Evolutionary conservation across 805 yeast genomes (phyloP), one percentile per base, ranked within the genome.

Genomic region (Metschnikowia gelsemii): DNA sequence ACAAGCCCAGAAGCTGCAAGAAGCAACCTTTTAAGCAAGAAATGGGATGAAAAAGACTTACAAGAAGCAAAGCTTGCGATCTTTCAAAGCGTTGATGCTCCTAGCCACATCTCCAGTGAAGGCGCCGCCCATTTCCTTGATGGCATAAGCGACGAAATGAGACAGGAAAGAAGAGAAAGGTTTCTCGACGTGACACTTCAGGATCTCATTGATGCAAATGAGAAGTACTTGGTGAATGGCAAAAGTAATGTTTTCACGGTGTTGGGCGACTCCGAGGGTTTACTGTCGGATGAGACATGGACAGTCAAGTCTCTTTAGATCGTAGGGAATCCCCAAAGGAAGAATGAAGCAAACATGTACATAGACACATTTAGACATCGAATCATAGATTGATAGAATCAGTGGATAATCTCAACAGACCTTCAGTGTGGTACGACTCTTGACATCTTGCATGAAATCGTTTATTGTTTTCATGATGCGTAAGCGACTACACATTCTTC

Each of bases 51-150:
- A 0, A 64, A 68, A 11, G 96, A 87, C 50, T 66, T 93, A 36
- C 87, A 87, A 49, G 96, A 89, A 55, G 96, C 98, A 23, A 89
- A 91, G 59, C 68, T 93, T 53, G 79, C 95, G 8, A 79, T 93
- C 25, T 93, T 93, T 78, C 99, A 93, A 64, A 78, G 83, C 43
- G 68, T 93, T 12, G 99, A 93, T 66, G 86, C 96, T 1, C 99
- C 99, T 9, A 73, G 78, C 31, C 83, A 90, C 57, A 82, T 88
- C 12, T 76, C 85, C 35, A 73, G 78, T 25, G 96, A 93, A 62
- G 96, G 96, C 9, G 68, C 78, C 51, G 62, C 75, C 12, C 62
- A 70, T 11, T 87, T 90, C 64, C 68, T 76, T 38, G 78, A 80
- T 43, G 89, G 85, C 0, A 73, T 91, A 26, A 79, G 84, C 24